Base-by-base conservation (phyloP, 2,329 filamentous ascomycete species). In the Dactylella cylindrospora region DNA sequence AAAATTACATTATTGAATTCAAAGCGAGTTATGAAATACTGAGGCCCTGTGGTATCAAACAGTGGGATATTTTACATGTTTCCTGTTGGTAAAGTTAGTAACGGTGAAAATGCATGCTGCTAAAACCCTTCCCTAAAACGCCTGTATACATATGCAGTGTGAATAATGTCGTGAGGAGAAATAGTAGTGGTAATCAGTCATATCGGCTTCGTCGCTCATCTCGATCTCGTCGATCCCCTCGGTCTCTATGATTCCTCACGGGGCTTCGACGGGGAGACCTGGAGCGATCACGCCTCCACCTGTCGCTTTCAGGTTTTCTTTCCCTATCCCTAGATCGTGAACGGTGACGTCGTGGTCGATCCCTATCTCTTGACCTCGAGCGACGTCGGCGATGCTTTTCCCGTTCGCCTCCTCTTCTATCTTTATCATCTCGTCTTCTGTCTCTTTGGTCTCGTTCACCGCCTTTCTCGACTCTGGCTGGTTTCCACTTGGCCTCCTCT, bases 351-450 rank as follows among this genome's bases (percentile, higher is more conserved):
- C 69, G 67, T 41, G 61, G 69, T 38, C 67, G 65, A 26, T 70
- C 66, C 31, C 66, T 65, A 36, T 62, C 66, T 44, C 66, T 66
- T 52, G 67, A 67, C 64, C 70, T 29, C 64, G 67, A 41, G 66
- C 66, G 28, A 22, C 47, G 46, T 64, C 66, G 67, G 51, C 70
- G 70, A 25, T 73, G 71, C 13, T 66, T 64, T 13, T 70, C 69
- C 39, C 69, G 68, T 46, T 70, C 67, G 17, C 65, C 44, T 28
- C 61, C 51, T 5, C 64, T 65, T 44, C 61, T 57, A 5, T 66
- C 59, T 17, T 44, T 73, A 71, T 9, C 71, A 69, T 54, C 71
- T 71, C 35, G 68, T 69, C 41, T 72, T 71, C 43, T 72, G 67
- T 52, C 69, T 67, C 70, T 71, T 4, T 72, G 69, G 13, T 71